Conservation (phyloP, 2,329 filamentous ascomycete genomes). For the Claviceps monticola region DNA sequence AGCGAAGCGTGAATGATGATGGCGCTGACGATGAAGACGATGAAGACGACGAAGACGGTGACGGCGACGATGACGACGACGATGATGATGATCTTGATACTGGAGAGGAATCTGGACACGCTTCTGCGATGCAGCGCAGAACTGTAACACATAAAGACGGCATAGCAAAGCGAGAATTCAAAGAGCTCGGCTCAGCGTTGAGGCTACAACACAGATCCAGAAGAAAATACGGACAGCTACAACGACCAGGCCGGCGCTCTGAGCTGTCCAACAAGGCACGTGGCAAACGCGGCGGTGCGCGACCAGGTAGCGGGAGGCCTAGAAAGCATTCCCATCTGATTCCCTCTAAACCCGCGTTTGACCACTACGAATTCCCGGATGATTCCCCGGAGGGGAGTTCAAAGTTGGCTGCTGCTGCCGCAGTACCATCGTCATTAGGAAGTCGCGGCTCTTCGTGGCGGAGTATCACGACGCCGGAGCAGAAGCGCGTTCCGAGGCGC, state of each 20-base stretch:
- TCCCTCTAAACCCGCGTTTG: slow-evolving; percentile 4
- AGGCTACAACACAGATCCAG: slow-evolving; percentile 15
- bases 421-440: background rate
- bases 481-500: background rate
- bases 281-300: slow-evolving; percentile 24
- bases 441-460: background rate
- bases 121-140: slow-evolving; percentile 11
- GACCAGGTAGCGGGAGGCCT: slow-evolving; percentile 25
- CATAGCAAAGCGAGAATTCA: slow-evolving; percentile 13
- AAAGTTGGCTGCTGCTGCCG: background rate
- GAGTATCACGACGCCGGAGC: background rate
- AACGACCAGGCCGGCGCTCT: slow-evolving; percentile 7
- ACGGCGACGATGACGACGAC: slow-evolving; percentile 9
- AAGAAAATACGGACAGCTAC: slow-evolving; percentile 5
- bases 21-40: slow-evolving; percentile 9
- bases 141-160: slow-evolving; percentile 11
- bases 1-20: slow-evolving; percentile 12
- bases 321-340: slow-evolving; percentile 22
- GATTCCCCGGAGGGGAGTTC: background rate
- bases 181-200: slow-evolving; percentile 11
- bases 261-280: slow-evolving; percentile 19
- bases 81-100: slow-evolving; percentile 4
- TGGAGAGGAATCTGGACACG: slow-evolving; percentile 11
- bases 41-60: background rate
- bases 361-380: background rate